phyloP scores from a whole-genome alignment of 306 rosid species.

The Vicia faba region DNA sequence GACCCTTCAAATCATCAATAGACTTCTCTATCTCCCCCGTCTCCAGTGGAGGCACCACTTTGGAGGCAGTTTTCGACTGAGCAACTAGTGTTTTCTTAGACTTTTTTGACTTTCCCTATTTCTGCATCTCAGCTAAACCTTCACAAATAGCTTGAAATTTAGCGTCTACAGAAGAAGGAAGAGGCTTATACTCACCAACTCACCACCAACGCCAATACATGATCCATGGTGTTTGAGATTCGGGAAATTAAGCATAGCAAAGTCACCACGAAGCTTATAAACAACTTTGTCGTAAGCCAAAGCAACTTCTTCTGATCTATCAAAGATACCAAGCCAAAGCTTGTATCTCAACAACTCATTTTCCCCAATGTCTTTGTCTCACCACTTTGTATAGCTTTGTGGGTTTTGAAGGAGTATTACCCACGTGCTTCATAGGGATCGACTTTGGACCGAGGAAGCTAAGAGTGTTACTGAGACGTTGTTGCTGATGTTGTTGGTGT shows the following conservation, averaged over 20 bases:
- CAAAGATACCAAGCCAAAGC: constrained; percentile 97
- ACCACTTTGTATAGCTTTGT: constrained; percentile 92
- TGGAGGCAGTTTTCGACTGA: background rate
- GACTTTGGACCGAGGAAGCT: constrained; percentile 62
- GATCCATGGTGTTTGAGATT: no score
- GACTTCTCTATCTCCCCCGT: no score
- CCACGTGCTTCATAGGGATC: constrained; percentile 70
- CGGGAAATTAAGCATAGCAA: no score
- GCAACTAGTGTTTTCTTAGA: constrained; percentile 5
- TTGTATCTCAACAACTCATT: constrained; percentile 99
- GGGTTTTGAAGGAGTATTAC: constrained; percentile 58
- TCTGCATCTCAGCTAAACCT: no score
- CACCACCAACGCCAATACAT: no score
- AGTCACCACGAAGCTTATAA: constrained; percentile 93
- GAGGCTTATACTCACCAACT: no score
- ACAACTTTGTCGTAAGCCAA: constrained; percentile 94
- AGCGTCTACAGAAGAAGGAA: no score
- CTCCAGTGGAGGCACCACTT: background rate
- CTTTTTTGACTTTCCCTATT: constrained; percentile 65
- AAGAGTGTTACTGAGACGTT: background rate
- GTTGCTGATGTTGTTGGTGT: background rate
- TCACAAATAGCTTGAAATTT: no score
- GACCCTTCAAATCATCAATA: background rate
- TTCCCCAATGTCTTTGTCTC: constrained; percentile 97
- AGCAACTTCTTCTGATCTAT: constrained; percentile 97